phyloP scores from a whole-genome alignment of 345 rosid species.

The Mercurialis annua region DNA sequence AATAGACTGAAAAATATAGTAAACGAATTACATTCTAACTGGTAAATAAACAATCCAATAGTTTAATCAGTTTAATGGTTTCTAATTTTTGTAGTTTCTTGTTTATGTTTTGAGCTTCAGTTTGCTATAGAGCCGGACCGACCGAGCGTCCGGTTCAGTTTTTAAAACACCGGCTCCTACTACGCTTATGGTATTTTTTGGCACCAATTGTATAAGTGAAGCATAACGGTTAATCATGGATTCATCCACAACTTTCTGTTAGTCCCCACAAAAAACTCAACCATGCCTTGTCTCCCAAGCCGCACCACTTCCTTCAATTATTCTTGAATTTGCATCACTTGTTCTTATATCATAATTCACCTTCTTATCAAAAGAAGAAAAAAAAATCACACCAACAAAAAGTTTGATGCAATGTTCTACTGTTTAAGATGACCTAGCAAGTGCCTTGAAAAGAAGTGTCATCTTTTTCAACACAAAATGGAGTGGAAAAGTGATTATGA shows the following conservation, averaged over 20 bases:
- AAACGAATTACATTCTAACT: too few relatives aligned
- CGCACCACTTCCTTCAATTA: neutral
- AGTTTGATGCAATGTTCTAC: neutral
- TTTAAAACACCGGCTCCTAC: too few relatives aligned
- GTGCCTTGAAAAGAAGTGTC: neutral
- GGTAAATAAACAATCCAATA: too few relatives aligned
- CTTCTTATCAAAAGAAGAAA: too few relatives aligned
- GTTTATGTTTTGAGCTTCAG: too few relatives aligned
- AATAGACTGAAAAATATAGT: too few relatives aligned
- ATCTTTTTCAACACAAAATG: slow-evolving; percentile 2
- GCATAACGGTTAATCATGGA: neutral
- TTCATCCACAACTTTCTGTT: slow-evolving; percentile 1
- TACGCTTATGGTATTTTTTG: too few relatives aligned
- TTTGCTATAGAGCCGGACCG: too few relatives aligned
- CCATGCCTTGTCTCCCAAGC: slow-evolving; percentile 14
- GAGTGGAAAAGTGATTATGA: slow-evolving; percentile 7
- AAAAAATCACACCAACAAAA: too few relatives aligned
- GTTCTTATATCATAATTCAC: neutral
- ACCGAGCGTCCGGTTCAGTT: too few relatives aligned
- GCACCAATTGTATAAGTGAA: neutral
- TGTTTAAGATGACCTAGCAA: slow-evolving; percentile 2
- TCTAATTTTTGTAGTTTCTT: too few relatives aligned
- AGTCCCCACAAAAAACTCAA: slow-evolving; percentile 9
- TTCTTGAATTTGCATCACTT: slow-evolving; percentile 3
- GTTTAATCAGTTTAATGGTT: too few relatives aligned